A percentile compares a stretch with the other conserved stretches of the same genome.
These are phyloP conservation scores for Drechmeria coniospora DNA, from an alignment of 2,329 filamentous ascomycete genomes.

Conservation along the genomic window DNA sequence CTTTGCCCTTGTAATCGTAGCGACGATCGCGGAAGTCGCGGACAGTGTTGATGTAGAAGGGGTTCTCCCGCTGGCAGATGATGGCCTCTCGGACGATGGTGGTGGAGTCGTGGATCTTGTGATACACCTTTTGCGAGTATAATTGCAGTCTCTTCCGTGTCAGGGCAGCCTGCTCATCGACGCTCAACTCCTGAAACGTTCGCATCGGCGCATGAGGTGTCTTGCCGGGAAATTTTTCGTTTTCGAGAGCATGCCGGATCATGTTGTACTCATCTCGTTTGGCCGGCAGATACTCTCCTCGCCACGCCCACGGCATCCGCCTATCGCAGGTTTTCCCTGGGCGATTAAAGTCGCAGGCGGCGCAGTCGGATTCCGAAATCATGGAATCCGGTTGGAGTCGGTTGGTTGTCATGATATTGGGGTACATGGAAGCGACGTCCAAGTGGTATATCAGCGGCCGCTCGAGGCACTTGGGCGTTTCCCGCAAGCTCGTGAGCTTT, in stretches of 20 bases:
- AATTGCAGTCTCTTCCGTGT: constrained; percentile 78
- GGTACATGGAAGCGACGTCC: constrained; percentile 98
- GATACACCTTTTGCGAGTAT: constrained; percentile 97
- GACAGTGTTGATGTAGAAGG: constrained; percentile 95
- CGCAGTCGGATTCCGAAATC: constrained; percentile 91
- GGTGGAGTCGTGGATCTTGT: constrained; percentile 93
- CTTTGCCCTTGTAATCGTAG: constrained; percentile 96
- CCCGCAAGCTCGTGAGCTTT: constrained; percentile 55
- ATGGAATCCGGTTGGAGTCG: constrained; percentile 96
- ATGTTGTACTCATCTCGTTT: constrained; percentile 99
- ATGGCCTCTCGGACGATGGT: constrained; percentile 91
- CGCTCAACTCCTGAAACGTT: constrained; percentile 64
- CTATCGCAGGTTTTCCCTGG: constrained; percentile 95
- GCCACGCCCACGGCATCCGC: constrained; percentile 90
- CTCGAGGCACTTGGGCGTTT: constrained; percentile 72
- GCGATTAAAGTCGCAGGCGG: constrained; percentile 94
- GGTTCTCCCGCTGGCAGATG: constrained; percentile 95
- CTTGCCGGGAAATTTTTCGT: constrained; percentile 79
- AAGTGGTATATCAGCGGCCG: constrained; percentile 90
- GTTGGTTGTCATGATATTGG: constrained; percentile 99
- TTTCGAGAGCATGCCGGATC: constrained; percentile 83
- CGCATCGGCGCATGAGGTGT: constrained; percentile 52
- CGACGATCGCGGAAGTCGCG: constrained; percentile 90
- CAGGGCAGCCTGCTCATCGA: constrained; percentile 67
- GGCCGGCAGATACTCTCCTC: constrained; percentile 90